These are phyloP conservation scores for Rhodotorula sp. DNA, from an alignment of 1,284 basidiomycete species.

Conservation along the genomic window DNA sequence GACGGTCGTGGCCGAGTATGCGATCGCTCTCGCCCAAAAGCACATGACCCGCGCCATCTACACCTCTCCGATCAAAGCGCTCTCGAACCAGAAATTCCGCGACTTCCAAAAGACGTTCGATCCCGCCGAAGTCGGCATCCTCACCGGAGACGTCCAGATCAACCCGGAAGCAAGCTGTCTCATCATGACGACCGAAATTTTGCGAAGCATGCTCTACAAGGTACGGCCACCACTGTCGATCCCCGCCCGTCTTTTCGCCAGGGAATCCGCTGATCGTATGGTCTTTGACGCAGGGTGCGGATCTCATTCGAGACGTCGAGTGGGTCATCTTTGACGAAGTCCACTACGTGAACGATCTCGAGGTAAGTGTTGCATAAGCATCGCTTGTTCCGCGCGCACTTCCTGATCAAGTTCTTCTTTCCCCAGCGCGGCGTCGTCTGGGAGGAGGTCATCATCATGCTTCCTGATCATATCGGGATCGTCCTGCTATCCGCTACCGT, in stretches of 20 bases:
- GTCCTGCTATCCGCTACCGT: conserved; percentile 97
- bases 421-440: conserved; percentile 94
- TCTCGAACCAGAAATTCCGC: conserved; percentile 98
- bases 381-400: background rate
- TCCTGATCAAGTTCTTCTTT: background rate
- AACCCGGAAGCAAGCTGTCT: conserved; percentile 97
- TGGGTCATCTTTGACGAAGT: conserved; percentile 99
- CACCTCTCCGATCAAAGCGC: conserved; percentile 96
- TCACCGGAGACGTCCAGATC: conserved; percentile 99
- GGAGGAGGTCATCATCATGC: conserved; percentile 99
- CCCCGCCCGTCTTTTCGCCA: background rate
- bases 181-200: conserved; percentile 87
- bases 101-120: conserved; percentile 98
- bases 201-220: conserved; percentile 97
- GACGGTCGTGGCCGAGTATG: conserved; percentile 98
- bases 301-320: conserved; percentile 96
- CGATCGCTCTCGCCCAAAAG: conserved; percentile 90
- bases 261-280: background rate
- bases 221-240: conserved; percentile 1
- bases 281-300: conserved; percentile 65
- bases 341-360: conserved; percentile 98
- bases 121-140: conserved; percentile 85
- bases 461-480: conserved; percentile 94
- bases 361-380: conserved; percentile 58
- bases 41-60: conserved; percentile 99